Evolutionary conservation across 371 early-diverging fungal species (phyloP), one percentile per base, ranked within the genome.

Genomic region (Rhizopus sp.): DNA sequence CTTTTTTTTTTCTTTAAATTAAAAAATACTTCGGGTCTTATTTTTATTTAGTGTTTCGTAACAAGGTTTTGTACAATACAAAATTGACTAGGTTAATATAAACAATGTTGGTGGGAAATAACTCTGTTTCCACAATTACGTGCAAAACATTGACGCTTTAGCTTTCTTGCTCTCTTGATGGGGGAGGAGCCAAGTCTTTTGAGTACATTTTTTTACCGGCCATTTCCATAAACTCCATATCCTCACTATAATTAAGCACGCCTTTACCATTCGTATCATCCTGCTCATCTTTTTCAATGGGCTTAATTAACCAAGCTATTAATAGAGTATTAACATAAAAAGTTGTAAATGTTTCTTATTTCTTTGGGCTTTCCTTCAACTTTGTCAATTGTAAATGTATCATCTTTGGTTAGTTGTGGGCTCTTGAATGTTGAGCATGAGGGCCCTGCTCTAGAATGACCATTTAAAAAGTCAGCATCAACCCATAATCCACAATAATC

Each of bases 401-500:
- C 78, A n/a, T 66, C 39, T 0, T 68, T 55, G 0, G 87, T 80
- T 29, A 94, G 62, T n/a, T n/a, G n/a, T n/a, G n/a, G n/a, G 17
- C 84, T 88, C 17, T 63, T 75, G 62, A 77, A 92, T 0, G 92
- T 92, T 0, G 92, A 81, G 37, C 88, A 89, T 5, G 73, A 42
- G 0, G 91, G 89, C 0, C 82, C 82, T 0, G 88, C 91, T 48
- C 76, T 81, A 3, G 92, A 92, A 57, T 88, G 84, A 2, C 96
- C 96, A n/a, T n/a, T n/a, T n/a, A n/a, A n/a, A n/a, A n/a, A n/a
- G n/a, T 80, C 82, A 7, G 86, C 46, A 41, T 84, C 82, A 1
- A 94, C 69, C 90, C 90, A 96, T 30, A 96, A 63, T 3, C 93
- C 95, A 65, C 87, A 90, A 63, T 93, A 93, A 3, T 86, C 87